These are phyloP conservation scores for Chrysosporium queenslandicum DNA, from an alignment of 2,329 filamentous ascomycete species.

Conservation along the genomic window DNA sequence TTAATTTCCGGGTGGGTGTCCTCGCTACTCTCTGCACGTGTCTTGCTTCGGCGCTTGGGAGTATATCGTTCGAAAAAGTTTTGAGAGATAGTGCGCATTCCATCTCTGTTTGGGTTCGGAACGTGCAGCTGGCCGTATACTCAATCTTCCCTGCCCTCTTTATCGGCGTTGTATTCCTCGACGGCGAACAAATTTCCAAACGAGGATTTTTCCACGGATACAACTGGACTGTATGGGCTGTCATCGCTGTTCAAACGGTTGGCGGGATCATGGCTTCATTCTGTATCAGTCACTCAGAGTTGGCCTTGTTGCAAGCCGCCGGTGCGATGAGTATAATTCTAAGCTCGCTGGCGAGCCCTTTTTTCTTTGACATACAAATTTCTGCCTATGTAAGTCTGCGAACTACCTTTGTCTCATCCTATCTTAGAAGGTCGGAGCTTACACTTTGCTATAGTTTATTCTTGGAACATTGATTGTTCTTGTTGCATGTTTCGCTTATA, in stretches of 20 bases:
- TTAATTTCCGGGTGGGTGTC: conserved; percentile 73
- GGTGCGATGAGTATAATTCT: conserved; percentile 85
- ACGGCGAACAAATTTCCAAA: conserved; percentile 71
- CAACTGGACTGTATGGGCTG: conserved; percentile 81
- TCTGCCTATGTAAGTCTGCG: conserved; percentile 55
- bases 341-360: conserved; percentile 74
- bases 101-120: conserved; percentile 83
- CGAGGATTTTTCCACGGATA: conserved; percentile 93
- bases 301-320: conserved; percentile 88
- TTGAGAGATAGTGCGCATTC: conserved; percentile 70
- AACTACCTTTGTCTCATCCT: conserved; percentile 8
- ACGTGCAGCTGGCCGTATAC: conserved; percentile 90
- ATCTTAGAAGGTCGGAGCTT: conserved; percentile 2
- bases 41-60: conserved; percentile 69
- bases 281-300: conserved; percentile 73
- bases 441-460: conserved; percentile 54
- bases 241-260: conserved; percentile 69
- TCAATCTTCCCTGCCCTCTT: conserved; percentile 83
- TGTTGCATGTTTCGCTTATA: conserved; percentile 72
- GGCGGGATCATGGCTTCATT: conserved; percentile 77
- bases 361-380: conserved; percentile 71
- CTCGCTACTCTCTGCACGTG: conserved; percentile 69
- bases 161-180: conserved; percentile 74
- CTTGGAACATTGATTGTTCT: conserved; percentile 70
- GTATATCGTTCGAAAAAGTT: conserved; percentile 64